A percentile compares a stretch with the other conserved stretches of the same genome.
Conservation (phyloP, 2,329 filamentous ascomycete species). For the Fusarium cicatricum region DNA sequence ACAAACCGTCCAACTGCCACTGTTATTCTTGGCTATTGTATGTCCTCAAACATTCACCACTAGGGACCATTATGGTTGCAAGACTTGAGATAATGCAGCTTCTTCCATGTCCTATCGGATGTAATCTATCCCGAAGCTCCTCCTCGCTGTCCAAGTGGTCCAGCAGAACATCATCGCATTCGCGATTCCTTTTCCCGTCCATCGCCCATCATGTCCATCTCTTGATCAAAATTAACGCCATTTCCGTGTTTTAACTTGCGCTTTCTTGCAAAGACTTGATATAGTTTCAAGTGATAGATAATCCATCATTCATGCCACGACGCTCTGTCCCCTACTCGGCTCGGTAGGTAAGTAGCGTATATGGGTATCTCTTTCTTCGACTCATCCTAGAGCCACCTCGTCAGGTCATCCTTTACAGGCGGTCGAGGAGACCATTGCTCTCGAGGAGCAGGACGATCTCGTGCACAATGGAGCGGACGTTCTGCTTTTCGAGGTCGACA, state of each 20-base stretch:
- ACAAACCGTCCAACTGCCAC: background rate
- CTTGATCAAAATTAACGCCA: constrained; percentile 32
- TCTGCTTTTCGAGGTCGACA: constrained; percentile 86
- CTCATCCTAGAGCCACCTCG: constrained; percentile 13
- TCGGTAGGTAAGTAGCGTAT: constrained; percentile 9
- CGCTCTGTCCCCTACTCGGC: constrained; percentile 10
- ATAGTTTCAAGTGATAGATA: constrained; percentile 9
- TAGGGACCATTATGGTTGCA: background rate
- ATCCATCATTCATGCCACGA: constrained; percentile 1
- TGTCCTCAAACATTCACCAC: constrained; percentile 5
- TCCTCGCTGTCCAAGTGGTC: constrained; percentile 28
- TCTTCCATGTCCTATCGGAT: constrained; percentile 24
- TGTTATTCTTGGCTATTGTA: background rate
- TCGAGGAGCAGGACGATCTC: constrained; percentile 95
- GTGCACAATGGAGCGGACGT: constrained; percentile 92
- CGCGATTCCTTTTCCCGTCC: constrained; percentile 14
- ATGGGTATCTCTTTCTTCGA: constrained; percentile 32
- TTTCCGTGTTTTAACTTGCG: constrained; percentile 28
- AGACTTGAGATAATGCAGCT: constrained; percentile 16
- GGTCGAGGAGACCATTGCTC: constrained; percentile 86
- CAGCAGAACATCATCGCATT: constrained; percentile 16
- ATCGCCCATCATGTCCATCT: constrained; percentile 7
- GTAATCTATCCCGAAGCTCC: constrained; percentile 30
- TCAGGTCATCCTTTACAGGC: constrained; percentile 51
- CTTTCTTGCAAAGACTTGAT: constrained; percentile 29